Percentiles rank a stretch among this genome's conserved stretches.
Conservation (phyloP, 1,284 basidiomycete species). For the Mycosarcoma mackinlayi region DNA sequence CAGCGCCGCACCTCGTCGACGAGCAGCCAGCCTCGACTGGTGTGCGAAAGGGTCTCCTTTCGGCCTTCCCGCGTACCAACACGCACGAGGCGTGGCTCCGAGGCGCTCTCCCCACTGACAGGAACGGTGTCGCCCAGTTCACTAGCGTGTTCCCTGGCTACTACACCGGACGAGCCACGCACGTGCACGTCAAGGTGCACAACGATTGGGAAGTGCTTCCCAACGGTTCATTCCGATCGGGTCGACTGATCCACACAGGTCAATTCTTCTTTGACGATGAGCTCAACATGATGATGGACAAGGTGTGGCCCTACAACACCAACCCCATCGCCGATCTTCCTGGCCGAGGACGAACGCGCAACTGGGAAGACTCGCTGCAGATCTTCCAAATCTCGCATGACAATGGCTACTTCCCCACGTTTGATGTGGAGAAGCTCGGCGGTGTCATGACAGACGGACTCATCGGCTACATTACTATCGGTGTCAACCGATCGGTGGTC, state of each 20-base stretch:
- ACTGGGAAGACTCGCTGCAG: constrained; percentile 70
- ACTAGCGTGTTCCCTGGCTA: constrained; percentile 78
- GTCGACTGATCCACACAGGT: constrained; percentile 72
- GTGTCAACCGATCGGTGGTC: constrained; percentile 63
- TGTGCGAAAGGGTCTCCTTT: constrained; percentile 67
- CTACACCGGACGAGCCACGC: constrained; percentile 71
- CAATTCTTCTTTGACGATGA: constrained; percentile 78
- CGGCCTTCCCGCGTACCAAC: constrained; percentile 69
- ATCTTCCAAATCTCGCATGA: constrained; percentile 69
- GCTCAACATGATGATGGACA: constrained; percentile 71
- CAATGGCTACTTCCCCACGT: constrained; percentile 69
- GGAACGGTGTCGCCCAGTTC: constrained; percentile 77
- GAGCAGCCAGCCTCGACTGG: constrained; percentile 68
- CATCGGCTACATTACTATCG: constrained; percentile 70
- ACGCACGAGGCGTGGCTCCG: constrained; percentile 73
- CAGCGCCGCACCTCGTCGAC: constrained; percentile 66
- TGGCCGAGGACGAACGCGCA: constrained; percentile 69
- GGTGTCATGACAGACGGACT: constrained; percentile 70
- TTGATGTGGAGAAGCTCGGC: constrained; percentile 70
- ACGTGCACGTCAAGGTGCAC: constrained; percentile 69
- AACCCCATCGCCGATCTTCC: constrained; percentile 68
- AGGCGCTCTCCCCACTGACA: constrained; percentile 77
- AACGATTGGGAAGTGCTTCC: constrained; percentile 68
- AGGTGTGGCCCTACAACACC: constrained; percentile 68
- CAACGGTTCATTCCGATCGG: constrained; percentile 70